These are phyloP conservation scores for Ceratobasidium sp. DNA, from an alignment of 1,284 basidiomycete genomes.

Conservation along the genomic window DNA sequence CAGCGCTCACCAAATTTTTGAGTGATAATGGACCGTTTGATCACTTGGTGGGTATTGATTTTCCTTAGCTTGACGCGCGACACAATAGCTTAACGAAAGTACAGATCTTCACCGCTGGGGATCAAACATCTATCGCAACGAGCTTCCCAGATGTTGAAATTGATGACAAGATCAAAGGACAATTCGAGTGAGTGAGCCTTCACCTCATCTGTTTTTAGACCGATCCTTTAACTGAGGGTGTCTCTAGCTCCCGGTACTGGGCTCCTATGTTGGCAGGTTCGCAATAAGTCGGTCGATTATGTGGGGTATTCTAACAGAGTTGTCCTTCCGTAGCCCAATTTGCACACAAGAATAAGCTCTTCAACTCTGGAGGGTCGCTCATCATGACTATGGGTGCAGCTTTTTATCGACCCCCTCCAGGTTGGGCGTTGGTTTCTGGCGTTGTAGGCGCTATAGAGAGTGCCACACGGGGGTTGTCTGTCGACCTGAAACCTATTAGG, in stretches of 20 bases:
- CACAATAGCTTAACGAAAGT: background rate
- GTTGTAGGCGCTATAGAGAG: conserved; percentile 26
- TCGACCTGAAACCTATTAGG: conserved; percentile 25
- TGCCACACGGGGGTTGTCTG: conserved; percentile 19
- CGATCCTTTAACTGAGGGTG: background rate
- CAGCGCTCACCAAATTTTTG: conserved; percentile 26
- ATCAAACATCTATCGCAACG: background rate
- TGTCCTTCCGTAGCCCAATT: conserved; percentile 15
- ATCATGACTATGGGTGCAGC: conserved; percentile 26
- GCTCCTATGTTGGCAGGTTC: conserved; percentile 21
- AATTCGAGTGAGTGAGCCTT: conserved; percentile 18
- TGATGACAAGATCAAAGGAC: conserved; percentile 10
- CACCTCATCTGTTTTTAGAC: background rate
- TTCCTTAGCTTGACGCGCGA: background rate
- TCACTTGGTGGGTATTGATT: conserved; percentile 8
- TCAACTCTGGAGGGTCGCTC: conserved; percentile 23
- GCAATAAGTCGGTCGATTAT: too few species aligned
- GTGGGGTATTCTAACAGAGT: background rate
- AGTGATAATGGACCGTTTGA: conserved; percentile 23
- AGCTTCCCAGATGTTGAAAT: conserved; percentile 3
- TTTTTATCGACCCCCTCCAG: conserved; percentile 7
- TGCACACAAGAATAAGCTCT: conserved; percentile 30
- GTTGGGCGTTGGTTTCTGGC: conserved; percentile 17
- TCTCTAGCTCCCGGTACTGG: conserved; percentile 19
- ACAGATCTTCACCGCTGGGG: conserved; percentile 24